Base-by-base conservation (phyloP, 1,284 basidiomycete species). In the Heterobasidion parviporum region DNA sequence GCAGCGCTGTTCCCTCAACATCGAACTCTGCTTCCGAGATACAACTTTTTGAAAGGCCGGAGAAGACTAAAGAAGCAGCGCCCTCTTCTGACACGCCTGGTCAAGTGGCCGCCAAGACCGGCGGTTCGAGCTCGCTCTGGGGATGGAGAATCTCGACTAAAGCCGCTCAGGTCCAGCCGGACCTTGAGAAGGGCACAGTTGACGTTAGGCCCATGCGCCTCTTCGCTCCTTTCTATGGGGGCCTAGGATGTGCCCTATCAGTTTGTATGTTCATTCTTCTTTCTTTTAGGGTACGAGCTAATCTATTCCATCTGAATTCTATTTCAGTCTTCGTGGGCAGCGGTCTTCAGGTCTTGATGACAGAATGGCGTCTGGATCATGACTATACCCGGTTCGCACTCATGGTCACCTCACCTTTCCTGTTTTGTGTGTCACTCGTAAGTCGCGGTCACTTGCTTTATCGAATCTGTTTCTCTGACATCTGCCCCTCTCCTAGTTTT, bases 181-280 rank as follows among this genome's bases (percentile, higher is more conserved):
- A 79, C 60, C 68, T 75, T 32, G 83, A 87, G 69, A 83, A 82
- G 63, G 78, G 74, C 18, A 67, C 65, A 55, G 66, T 64, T 50
- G 73, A 5, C 26, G 26, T 26, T 6, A 26, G 88, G 8, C 85
- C 87, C 0, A 78, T 82, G 52, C 79, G 84, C 49, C 76, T 90
- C n/a, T 85, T 88, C 60, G 89, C 88, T 6, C 89, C 91, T 0
- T 68, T 93, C 53, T 89, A 92, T 63, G 81, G 80, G 50, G 92
- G 92, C 16, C 65, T 92, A 9, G 86, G 85, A 43, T 80, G 78
- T 60, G 89, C 75, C 14, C 67, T 84, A 60, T 80, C 77, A 16
- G 65, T 80, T 54, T 89, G 89, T 85, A 67, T 68, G 78, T 71
- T 55, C 32, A 47, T 33, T 55, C 47, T 53, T n/a, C 2, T 44